Conservation (phyloP, 2,329 filamentous ascomycete species). For the Scedosporium dehoogii region DNA sequence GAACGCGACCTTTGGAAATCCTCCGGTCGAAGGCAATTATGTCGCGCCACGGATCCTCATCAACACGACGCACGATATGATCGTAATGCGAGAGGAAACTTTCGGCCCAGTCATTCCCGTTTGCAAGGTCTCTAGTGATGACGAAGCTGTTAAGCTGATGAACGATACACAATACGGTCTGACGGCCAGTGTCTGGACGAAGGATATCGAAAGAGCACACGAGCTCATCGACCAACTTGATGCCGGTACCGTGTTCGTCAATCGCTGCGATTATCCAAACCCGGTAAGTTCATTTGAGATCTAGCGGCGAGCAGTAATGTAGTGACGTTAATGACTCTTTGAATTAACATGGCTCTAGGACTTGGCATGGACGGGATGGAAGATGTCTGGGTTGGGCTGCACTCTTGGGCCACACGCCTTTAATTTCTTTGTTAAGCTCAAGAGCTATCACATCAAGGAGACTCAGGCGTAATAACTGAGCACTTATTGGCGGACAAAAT, state of each 20-base stretch:
- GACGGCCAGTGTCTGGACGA: constrained; percentile 96
- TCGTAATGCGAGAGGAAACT: constrained; percentile 86
- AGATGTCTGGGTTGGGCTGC: constrained; percentile 87
- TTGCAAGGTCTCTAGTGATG: constrained; percentile 73
- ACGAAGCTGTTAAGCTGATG: constrained; percentile 79
- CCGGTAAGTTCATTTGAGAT: constrained; percentile 49
- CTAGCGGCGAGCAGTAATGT: too few relatives aligned
- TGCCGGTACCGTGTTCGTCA: constrained; percentile 92
- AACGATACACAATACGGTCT: constrained; percentile 92
- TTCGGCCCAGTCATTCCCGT: constrained; percentile 90
- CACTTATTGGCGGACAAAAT: too few relatives aligned
- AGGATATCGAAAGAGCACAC: constrained; percentile 68
- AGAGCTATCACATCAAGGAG: constrained; percentile 91
- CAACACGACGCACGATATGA: constrained; percentile 74
- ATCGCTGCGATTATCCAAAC: constrained; percentile 84
- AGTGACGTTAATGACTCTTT: constrained; percentile 7
- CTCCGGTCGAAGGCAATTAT: constrained; percentile 74
- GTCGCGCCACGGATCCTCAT: constrained; percentile 77
- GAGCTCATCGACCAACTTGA: constrained; percentile 73
- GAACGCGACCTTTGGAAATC: constrained; percentile 64
- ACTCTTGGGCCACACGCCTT: constrained; percentile 86
- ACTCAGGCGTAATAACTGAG: too few relatives aligned
- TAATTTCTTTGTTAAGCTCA: constrained; percentile 91
- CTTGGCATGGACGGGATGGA: constrained; percentile 95
- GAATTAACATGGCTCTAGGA: constrained; percentile 43